A percentile compares a stretch with the other conserved stretches of the same genome.
phyloP scores from a whole-genome alignment of 768 basidiomycete genomes.

The Omphalotus guepiniiformis region DNA sequence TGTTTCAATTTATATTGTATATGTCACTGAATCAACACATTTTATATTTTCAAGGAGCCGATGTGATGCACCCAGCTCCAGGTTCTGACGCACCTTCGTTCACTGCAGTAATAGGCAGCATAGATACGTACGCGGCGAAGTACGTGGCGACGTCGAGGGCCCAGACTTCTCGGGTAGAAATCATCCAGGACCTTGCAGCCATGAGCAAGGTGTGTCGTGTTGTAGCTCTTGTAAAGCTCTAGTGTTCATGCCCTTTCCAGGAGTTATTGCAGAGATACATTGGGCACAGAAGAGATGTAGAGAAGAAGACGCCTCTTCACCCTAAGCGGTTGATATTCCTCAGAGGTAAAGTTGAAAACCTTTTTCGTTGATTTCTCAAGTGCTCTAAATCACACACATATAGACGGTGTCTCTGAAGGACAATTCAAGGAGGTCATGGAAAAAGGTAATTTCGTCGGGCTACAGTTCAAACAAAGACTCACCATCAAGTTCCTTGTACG shows the following conservation, averaged over 20 bases:
- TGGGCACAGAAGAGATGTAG: conserved; percentile 31
- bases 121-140: conserved; percentile 47
- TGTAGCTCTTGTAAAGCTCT: not conserved
- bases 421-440: conserved; percentile 10
- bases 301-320: conserved; percentile 32
- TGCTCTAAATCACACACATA: conserved; percentile 17
- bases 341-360: conserved; percentile 47
- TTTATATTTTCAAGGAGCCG: conserved; percentile 40
- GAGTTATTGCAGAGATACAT: conserved; percentile 37
- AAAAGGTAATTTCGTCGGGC: too few relatives aligned
- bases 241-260: not conserved
- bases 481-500: too few relatives aligned
- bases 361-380: too few relatives aligned
- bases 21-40: not conserved
- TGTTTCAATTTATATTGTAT: not conserved
- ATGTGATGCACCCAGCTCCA: conserved; percentile 57
- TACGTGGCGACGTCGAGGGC: conserved; percentile 49
- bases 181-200: conserved; percentile 44
- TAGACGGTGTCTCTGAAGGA: conserved; percentile 20
- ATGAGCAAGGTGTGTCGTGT: conserved; percentile 37
- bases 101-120: conserved; percentile 50
- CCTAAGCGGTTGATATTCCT: conserved; percentile 51
- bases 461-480: too few relatives aligned
- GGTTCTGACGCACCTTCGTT: conserved; percentile 54
- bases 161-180: conserved; percentile 46